Conservation (phyloP, 1,284 basidiomycete species). For the Salmacisia buchloeana region DNA sequence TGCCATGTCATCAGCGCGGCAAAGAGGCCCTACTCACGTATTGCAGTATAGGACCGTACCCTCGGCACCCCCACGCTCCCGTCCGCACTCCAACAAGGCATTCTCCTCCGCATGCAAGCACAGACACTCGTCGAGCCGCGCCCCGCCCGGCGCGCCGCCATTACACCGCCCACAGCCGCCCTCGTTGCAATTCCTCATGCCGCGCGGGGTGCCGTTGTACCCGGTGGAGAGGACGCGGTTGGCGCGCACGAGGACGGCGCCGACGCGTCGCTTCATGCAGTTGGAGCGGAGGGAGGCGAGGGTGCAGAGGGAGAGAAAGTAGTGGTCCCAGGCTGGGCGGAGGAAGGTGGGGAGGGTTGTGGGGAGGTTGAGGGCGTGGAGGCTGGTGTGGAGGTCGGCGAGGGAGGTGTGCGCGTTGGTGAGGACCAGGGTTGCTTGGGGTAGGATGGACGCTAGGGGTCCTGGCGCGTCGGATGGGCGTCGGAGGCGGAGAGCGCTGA, state of each 20-base stretch:
- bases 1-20: no score
- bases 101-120: conserved; percentile 99
- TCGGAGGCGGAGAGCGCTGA: no score
- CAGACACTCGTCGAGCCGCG: conserved; percentile 69
- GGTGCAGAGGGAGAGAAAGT: conserved; percentile 49
- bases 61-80: conserved; percentile 57
- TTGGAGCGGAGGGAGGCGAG: conserved; percentile 48
- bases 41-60: conserved; percentile 82
- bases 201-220: conserved; percentile 95
- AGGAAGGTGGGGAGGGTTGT: conserved; percentile 67
- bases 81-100: conserved; percentile 83
- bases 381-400: conserved; percentile 59
- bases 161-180: conserved; percentile 48
- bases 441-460: conserved; percentile 21
- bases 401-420: conserved; percentile 65
- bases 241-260: conserved; percentile 82
- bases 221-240: conserved; percentile 82
- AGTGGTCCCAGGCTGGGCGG: conserved; percentile 47
- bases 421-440: conserved; percentile 60
- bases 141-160: conserved; percentile 16
- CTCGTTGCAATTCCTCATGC: conserved; percentile 57
- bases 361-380: conserved; percentile 69
- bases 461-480: no score
- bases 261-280: conserved; percentile 89
- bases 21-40: conserved; percentile 52